phyloP scores from a whole-genome alignment of 192 early-diverging fungal species.

The Chytriomyces hyalinus region DNA sequence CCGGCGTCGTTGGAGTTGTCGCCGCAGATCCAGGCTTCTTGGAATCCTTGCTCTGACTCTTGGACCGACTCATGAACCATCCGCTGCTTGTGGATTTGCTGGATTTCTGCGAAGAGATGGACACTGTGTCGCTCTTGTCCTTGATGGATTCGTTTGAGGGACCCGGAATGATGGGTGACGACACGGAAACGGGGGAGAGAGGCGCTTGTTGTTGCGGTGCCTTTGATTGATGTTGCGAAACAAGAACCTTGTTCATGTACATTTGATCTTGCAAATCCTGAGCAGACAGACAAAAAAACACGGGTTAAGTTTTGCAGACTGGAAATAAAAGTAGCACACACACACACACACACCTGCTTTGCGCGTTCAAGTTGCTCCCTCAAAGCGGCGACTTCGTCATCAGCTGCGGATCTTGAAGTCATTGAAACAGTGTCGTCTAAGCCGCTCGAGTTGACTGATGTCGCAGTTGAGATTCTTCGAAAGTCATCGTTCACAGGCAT shows the following conservation, averaged over 20 bases:
- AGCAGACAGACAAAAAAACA: not conserved
- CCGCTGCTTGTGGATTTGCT: not conserved
- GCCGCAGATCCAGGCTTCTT: not conserved
- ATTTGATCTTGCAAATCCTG: not conserved
- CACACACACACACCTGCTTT: not conserved
- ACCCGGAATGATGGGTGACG: not conserved
- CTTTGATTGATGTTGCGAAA: not conserved
- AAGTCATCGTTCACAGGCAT: not conserved
- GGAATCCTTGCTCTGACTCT: conserved; percentile 1
- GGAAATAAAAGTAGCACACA: not conserved
- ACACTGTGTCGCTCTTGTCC: not conserved
- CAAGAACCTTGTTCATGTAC: not conserved
- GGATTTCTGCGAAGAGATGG: not conserved
- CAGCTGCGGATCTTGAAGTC: not conserved
- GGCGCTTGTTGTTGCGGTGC: not conserved
- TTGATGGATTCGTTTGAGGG: not conserved
- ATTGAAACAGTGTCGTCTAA: not conserved
- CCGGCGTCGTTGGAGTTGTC: no score
- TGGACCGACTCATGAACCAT: not conserved
- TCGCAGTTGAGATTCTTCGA: not conserved
- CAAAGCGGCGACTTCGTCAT: not conserved
- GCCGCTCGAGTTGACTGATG: not conserved
- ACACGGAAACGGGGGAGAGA: not conserved
- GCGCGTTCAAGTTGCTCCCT: not conserved
- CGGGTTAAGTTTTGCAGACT: not conserved